Evolutionary conservation across 495 filamentous ascomycete genomes (phyloP).

Genomic region (Rostrohypoxylon terebratum): DNA sequence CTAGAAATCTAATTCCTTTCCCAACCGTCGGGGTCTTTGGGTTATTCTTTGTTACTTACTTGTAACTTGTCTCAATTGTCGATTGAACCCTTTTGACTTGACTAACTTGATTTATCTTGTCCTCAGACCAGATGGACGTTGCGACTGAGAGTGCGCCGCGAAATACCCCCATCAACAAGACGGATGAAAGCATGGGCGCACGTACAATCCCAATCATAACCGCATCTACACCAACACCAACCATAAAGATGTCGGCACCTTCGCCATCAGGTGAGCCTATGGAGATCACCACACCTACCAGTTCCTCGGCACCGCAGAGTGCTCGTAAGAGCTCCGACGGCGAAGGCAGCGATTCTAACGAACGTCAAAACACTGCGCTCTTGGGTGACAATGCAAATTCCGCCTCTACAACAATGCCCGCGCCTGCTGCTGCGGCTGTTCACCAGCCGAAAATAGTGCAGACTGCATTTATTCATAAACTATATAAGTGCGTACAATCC

Average conservation of each 20-base stretch:
- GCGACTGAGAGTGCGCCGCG: slow-evolving; percentile 61
- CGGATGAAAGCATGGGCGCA: slow-evolving; percentile 56
- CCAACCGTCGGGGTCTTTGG: slow-evolving; percentile 24
- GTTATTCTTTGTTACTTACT: slow-evolving; percentile 40
- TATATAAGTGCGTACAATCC: slow-evolving; percentile 84
- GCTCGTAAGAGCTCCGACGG: slow-evolving; percentile 60
- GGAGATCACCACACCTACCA: slow-evolving; percentile 63
- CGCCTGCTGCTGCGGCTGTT: slow-evolving; percentile 79
- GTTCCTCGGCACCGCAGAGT: slow-evolving; percentile 56
- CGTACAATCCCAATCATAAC: slow-evolving; percentile 63
- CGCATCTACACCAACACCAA: slow-evolving; percentile 51
- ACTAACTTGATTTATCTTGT: slow-evolving; percentile 40
- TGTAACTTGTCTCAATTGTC: slow-evolving; percentile 33
- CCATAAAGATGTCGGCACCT: slow-evolving; percentile 62
- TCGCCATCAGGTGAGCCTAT: slow-evolving; percentile 62
- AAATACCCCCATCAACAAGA: slow-evolving; percentile 53
- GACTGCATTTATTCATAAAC: slow-evolving; percentile 99
- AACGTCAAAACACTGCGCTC: slow-evolving; percentile 44
- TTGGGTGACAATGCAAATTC: slow-evolving; percentile 45
- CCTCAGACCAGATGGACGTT: slow-evolving; percentile 61
- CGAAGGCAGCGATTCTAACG: slow-evolving; percentile 55
- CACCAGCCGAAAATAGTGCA: slow-evolving; percentile 98
- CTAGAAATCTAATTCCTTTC: slow-evolving; percentile 36
- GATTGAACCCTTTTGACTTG: slow-evolving; percentile 20
- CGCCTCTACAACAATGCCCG: slow-evolving; percentile 54